phyloP scores from a whole-genome alignment of 106 monocot genomes.

The Chionographis japonica region DNA sequence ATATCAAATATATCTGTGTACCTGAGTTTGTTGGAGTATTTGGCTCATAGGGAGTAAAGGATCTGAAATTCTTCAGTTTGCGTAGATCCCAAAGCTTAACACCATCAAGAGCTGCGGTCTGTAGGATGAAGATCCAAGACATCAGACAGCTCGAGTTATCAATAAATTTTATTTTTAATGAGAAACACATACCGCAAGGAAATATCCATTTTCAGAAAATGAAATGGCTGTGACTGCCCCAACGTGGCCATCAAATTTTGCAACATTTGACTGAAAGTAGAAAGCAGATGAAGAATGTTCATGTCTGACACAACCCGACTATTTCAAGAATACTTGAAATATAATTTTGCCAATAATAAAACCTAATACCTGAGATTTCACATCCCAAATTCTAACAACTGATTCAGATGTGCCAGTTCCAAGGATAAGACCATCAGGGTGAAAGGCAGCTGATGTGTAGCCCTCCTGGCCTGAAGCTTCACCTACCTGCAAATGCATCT shows the following conservation, averaged over 20 bases:
- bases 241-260: slow-evolving; percentile 92
- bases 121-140: slow-evolving; percentile 9
- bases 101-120: slow-evolving; percentile 93
- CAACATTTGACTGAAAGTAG: slow-evolving; percentile 73
- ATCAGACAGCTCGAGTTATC: neutral
- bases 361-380: slow-evolving; percentile 80
- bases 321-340: neutral
- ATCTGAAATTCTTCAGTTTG: slow-evolving; percentile 82
- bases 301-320: neutral
- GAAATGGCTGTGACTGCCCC: slow-evolving; percentile 85
- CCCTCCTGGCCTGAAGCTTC: slow-evolving; percentile 69
- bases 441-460: slow-evolving; percentile 82
- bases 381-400: slow-evolving; percentile 93
- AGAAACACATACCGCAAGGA: slow-evolving; percentile 78
- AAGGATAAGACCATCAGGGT: slow-evolving; percentile 98
- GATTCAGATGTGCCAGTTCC: slow-evolving; percentile 93
- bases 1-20: slow-evolving; percentile 14
- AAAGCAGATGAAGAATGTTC: neutral
- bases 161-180: neutral
- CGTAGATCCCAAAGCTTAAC: slow-evolving; percentile 98
- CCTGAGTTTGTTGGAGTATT: slow-evolving; percentile 84
- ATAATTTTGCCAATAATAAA: neutral
- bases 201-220: slow-evolving; percentile 99
- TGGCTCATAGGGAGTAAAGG: slow-evolving; percentile 82
- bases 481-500: slow-evolving; percentile 63